Evolutionary conservation across 208 protist species (phyloP).

Genomic region (Trypanosoma cruzi): DNA sequence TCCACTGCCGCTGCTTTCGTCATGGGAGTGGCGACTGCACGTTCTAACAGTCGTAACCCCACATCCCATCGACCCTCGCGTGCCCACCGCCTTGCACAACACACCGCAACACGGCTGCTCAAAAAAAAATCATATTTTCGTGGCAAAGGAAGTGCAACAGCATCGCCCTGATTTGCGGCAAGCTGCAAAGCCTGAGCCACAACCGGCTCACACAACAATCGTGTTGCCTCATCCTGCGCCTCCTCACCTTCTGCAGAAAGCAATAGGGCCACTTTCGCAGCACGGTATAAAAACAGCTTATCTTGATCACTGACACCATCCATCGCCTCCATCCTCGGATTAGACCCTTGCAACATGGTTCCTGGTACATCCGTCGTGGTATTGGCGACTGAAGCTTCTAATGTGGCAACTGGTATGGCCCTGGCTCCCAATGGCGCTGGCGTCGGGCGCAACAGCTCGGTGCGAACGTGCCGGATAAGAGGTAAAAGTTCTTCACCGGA

Average conservation of each 20-base stretch:
- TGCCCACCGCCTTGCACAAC: constrained; percentile 17
- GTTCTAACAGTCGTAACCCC: constrained; percentile 20
- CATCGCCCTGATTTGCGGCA: neutral
- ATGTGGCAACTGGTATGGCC: neutral
- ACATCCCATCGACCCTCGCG: constrained; percentile 25
- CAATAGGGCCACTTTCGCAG: constrained; percentile 45
- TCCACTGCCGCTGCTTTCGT: constrained; percentile 39
- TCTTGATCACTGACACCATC: neutral
- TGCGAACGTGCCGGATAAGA: constrained; percentile 13
- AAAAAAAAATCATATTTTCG: constrained; percentile 27
- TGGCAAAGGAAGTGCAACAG: neutral
- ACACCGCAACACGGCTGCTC: constrained; percentile 23
- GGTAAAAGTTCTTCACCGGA: constrained; percentile 19
- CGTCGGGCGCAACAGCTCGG: neutral
- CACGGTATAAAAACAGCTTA: constrained; percentile 5
- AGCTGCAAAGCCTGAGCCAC: neutral
- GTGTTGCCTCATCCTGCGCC: constrained; percentile 55
- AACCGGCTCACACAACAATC: constrained; percentile 44
- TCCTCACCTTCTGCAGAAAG: constrained; percentile 61
- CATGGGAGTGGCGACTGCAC: constrained; percentile 31
- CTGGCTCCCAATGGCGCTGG: neutral
- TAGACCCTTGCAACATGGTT: no score
- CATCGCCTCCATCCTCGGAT: no score
- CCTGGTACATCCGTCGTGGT: no score
- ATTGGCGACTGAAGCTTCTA: neutral